Evolutionary conservation across 2,329 filamentous ascomycete species (phyloP).

Genomic region (Orbilia brochopaga): DNA sequence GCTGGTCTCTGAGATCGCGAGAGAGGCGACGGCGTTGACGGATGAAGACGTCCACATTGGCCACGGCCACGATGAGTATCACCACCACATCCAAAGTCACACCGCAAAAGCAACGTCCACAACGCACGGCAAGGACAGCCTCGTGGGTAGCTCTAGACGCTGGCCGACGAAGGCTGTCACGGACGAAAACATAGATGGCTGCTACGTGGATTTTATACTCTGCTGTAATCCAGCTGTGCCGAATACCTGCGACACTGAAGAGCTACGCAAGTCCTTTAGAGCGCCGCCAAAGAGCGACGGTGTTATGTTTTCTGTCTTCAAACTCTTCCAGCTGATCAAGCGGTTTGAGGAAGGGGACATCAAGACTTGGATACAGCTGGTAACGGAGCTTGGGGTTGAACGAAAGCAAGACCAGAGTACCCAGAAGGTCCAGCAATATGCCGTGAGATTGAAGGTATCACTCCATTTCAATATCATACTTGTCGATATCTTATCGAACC

Average conservation of each 20-base stretch:
- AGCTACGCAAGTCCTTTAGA: constrained; percentile 76
- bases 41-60: constrained; percentile 28
- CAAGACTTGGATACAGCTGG: constrained; percentile 90
- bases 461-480: no score
- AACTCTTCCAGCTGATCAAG: constrained; percentile 77
- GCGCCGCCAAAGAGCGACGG: constrained; percentile 84
- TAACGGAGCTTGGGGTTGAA: constrained; percentile 84
- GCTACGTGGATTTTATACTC: constrained; percentile 83
- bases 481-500: not conserved
- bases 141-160: constrained; percentile 8
- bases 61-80: not conserved
- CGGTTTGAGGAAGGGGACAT: constrained; percentile 81
- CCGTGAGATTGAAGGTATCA: constrained; percentile 85
- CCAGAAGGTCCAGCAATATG: constrained; percentile 94
- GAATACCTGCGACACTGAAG: constrained; percentile 70
- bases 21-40: constrained; percentile 37
- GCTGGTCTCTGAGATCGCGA: constrained; percentile 41
- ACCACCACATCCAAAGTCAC: constrained; percentile 25
- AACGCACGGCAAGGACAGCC: constrained; percentile 21
- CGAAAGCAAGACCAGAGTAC: constrained; percentile 82
- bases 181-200: constrained; percentile 75
- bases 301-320: constrained; percentile 80
- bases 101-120: constrained; percentile 8
- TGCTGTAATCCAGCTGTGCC: constrained; percentile 87
- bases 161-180: constrained; percentile 71